Evolutionary conservation across 2,329 filamentous ascomycete species (phyloP).

Genomic region (Ciborinia camelliae): DNA sequence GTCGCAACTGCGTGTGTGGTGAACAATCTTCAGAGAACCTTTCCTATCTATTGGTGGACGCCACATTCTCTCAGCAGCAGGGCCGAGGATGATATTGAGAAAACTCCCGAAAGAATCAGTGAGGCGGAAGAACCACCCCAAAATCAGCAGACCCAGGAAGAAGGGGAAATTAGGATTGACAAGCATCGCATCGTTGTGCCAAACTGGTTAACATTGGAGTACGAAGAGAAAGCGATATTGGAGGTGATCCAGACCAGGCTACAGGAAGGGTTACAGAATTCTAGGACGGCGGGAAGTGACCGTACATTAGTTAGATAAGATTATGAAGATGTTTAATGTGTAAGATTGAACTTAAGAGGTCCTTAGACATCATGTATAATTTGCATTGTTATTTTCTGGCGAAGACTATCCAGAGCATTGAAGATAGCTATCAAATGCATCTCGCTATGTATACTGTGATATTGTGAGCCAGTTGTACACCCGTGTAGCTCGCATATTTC

Average conservation of each 20-base stretch:
- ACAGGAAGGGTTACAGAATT: slow-evolving; percentile 6
- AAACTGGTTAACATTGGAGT: slow-evolving; percentile 26
- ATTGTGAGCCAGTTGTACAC: background rate
- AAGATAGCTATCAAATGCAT: background rate
- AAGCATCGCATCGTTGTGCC: slow-evolving; percentile 24
- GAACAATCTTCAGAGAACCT: slow-evolving; percentile 64
- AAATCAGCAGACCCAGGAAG: background rate
- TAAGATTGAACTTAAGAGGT: background rate
- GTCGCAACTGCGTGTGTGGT: slow-evolving; percentile 58
- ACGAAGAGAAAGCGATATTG: slow-evolving; percentile 27
- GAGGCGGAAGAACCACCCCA: background rate
- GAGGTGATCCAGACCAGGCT: slow-evolving; percentile 27
- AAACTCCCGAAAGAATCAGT: background rate
- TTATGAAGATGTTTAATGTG: background rate
- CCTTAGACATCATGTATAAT: background rate
- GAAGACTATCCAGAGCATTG: background rate
- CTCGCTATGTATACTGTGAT: background rate
- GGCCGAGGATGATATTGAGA: slow-evolving; percentile 13
- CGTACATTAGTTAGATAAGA: slow-evolving; percentile 14
- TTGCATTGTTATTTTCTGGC: background rate
- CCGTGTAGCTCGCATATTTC: background rate
- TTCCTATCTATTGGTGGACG: slow-evolving; percentile 61
- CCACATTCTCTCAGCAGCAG: background rate
- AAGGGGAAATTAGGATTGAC: slow-evolving; percentile 23
- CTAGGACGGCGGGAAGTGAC: slow-evolving; percentile 10